Evolutionary conservation across 2,329 filamentous ascomycete species (phyloP).

Genomic region (Alternaria ethzedia): DNA sequence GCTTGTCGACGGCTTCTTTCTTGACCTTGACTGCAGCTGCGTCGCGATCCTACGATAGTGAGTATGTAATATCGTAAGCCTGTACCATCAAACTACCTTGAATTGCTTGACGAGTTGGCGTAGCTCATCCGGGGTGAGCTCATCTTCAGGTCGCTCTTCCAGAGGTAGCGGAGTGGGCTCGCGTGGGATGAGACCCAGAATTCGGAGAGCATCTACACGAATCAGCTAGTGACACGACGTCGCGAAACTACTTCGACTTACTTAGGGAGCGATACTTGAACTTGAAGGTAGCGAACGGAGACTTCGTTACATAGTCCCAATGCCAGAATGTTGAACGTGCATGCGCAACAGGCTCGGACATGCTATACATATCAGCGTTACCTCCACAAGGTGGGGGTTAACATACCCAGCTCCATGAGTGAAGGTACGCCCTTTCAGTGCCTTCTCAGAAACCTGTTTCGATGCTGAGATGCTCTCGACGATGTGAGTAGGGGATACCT

Average conservation of each 20-base stretch:
- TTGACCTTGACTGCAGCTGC: neutral
- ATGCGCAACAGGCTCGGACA: too few relatives aligned
- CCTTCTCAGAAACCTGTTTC: neutral
- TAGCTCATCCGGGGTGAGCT: neutral
- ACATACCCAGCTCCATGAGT: neutral
- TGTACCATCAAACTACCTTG: neutral
- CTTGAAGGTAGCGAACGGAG: neutral
- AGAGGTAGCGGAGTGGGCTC: neutral
- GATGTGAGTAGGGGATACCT: too few relatives aligned
- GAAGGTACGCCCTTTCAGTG: rapidly evolving
- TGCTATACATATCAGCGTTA: too few relatives aligned
- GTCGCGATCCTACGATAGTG: too few relatives aligned
- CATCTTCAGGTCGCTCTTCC: neutral
- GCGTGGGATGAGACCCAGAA: neutral
- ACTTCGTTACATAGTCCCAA: too few relatives aligned
- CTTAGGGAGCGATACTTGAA: neutral
- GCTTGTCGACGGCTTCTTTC: neutral
- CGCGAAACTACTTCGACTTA: neutral
- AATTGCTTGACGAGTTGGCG: neutral
- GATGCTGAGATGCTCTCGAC: neutral
- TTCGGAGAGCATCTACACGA: neutral
- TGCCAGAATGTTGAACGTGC: too few relatives aligned
- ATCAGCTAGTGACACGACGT: neutral
- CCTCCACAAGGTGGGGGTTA: neutral
- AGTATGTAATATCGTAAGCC: too few relatives aligned